These are phyloP conservation scores for Allomyces macrogynus DNA, from an alignment of 192 early-diverging fungal species.

Conservation along the genomic window DNA sequence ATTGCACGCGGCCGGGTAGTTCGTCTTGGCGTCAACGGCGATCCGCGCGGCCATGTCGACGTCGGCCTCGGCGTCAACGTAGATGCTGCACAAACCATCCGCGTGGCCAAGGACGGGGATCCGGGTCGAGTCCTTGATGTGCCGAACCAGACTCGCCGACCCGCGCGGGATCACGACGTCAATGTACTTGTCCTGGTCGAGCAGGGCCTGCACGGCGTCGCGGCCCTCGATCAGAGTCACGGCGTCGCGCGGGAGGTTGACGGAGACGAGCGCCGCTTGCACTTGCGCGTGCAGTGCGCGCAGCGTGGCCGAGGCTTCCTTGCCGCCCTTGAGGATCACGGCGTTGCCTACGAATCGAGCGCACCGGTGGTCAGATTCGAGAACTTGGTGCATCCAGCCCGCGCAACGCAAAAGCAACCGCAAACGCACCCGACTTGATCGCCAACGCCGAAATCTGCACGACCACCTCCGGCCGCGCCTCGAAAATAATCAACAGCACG, in stretches of 20 bases:
- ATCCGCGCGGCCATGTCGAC: conserved; percentile 51
- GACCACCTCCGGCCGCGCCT: conserved; percentile 94
- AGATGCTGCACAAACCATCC: conserved; percentile 88
- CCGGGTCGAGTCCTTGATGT: conserved; percentile 81
- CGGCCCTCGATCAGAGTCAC: conserved; percentile 79
- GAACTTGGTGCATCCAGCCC: neutral
- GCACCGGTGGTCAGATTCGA: neutral
- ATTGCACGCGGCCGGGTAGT: conserved; percentile 93
- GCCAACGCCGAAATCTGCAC: conserved; percentile 90
- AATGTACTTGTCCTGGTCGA: conserved; percentile 77
- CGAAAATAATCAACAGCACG: conserved; percentile 90
- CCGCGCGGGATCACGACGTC: conserved; percentile 94
- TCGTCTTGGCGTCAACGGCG: conserved; percentile 82
- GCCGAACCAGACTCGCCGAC: conserved; percentile 69
- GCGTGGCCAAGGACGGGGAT: conserved; percentile 99
- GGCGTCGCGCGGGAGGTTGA: conserved; percentile 36
- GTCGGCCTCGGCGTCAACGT: conserved; percentile 65
- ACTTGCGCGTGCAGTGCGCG: conserved; percentile 53
- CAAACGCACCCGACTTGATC: conserved; percentile 57
- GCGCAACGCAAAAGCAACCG: no score
- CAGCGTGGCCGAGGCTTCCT: conserved; percentile 69
- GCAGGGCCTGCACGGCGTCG: conserved; percentile 65
- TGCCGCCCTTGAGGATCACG: conserved; percentile 92
- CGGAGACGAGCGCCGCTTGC: conserved; percentile 47
- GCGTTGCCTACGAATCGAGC: conserved; percentile 44